Evolutionary conservation across 495 filamentous ascomycete species (phyloP).

Genomic region (Neurospora sp.): DNA sequence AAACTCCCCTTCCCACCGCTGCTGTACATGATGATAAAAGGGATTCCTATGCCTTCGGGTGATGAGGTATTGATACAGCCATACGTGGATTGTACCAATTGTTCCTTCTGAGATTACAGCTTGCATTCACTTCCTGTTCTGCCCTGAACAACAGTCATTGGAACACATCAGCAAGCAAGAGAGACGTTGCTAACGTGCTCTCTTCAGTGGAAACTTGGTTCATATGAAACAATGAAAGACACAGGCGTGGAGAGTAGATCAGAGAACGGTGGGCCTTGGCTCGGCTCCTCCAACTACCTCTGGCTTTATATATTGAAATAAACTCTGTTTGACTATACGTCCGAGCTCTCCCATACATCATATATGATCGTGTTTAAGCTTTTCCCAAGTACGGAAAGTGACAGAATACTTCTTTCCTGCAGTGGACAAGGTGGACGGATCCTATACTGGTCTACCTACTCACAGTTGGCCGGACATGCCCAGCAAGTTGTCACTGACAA

Average conservation of each 20-base stretch:
- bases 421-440: neutral
- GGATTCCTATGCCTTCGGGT: neutral
- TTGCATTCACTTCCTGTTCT: neutral
- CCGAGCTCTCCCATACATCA: neutral
- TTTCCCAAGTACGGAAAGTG: neutral
- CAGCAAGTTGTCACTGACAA: neutral
- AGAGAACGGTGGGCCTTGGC: neutral
- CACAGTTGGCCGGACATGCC: no score
- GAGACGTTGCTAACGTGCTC: neutral
- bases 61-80: neutral
- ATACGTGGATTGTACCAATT: constrained; percentile 2
- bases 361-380: neutral
- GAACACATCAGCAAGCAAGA: neutral
- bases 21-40: neutral
- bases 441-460: neutral
- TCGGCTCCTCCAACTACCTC: neutral
- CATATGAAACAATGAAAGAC: neutral
- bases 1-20: neutral
- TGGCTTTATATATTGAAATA: neutral
- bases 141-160: neutral
- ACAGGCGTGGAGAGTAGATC: neutral
- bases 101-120: constrained; percentile 2
- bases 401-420: neutral
- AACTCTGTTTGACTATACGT: neutral
- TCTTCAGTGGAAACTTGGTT: neutral